Conservation (phyloP, 495 filamentous ascomycete species). For the Penicillium dipodomyicola region DNA sequence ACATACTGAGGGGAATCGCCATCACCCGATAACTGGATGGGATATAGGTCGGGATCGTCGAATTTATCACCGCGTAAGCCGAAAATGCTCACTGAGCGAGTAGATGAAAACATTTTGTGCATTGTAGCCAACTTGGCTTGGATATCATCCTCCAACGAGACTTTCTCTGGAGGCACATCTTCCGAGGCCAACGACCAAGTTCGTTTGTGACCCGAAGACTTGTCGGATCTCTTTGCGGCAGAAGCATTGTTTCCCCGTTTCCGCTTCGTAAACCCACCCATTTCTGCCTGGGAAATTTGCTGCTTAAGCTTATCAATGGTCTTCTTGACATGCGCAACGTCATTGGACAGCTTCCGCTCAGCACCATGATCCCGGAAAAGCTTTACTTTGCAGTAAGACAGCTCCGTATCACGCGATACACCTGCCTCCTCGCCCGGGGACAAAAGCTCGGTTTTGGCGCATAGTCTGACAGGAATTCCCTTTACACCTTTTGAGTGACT, state of each 20-base stretch:
- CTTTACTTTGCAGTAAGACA: slow-evolving; percentile 94
- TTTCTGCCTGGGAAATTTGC: slow-evolving; percentile 82
- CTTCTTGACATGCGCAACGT: slow-evolving; percentile 89
- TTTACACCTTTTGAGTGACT: slow-evolving; percentile 98
- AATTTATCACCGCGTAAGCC: no score
- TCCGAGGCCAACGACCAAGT: slow-evolving; percentile 96
- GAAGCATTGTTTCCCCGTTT: slow-evolving; percentile 65
- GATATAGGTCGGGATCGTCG: no score
- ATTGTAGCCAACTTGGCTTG: slow-evolving; percentile 78
- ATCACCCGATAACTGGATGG: no score
- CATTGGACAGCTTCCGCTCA: slow-evolving; percentile 91
- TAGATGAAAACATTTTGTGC: slow-evolving; percentile 96
- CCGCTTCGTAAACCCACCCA: slow-evolving; percentile 84
- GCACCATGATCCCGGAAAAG: slow-evolving; percentile 96
- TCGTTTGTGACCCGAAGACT: slow-evolving; percentile 84
- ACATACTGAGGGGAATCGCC: no score
- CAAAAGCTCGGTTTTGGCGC: no score
- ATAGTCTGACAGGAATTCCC: no score
- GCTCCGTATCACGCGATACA: slow-evolving; percentile 54
- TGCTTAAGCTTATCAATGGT: slow-evolving; percentile 91
- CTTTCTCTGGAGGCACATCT: slow-evolving; percentile 60
- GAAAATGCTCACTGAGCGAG: slow-evolving; percentile 77
- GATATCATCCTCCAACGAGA: slow-evolving; percentile 81
- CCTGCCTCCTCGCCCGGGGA: no score
- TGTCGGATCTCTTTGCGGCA: slow-evolving; percentile 46